Conservation (phyloP, 139 green algal genomes). For the Klebsormidium nitens region DNA sequence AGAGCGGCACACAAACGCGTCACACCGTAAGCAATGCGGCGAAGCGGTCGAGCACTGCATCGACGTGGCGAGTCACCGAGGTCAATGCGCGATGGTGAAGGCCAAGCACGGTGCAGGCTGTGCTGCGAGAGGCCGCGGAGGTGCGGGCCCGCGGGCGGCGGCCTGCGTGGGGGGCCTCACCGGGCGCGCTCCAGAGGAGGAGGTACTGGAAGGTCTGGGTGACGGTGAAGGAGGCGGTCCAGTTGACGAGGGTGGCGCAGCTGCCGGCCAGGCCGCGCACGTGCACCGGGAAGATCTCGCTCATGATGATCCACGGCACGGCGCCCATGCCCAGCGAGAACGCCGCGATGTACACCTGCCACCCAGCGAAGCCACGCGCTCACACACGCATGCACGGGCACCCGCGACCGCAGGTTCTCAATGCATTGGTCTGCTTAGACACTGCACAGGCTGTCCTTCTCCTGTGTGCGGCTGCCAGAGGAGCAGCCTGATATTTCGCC, state of each 20-base stretch:
- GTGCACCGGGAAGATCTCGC: conserved; percentile 34
- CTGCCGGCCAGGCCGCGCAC: conserved; percentile 28
- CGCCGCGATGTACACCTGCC: conserved; percentile 27
- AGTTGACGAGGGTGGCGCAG: conserved; percentile 31
- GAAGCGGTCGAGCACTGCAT: background rate
- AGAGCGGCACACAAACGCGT: background rate
- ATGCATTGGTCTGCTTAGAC: no score
- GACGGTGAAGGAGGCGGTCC: conserved; percentile 23
- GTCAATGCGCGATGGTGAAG: background rate
- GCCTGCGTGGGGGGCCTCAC: conserved; percentile 18
- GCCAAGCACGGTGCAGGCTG: background rate
- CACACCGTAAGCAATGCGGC: background rate
- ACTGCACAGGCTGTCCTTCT: no score
- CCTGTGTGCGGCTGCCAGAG: background rate
- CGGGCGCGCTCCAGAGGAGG: conserved; percentile 20
- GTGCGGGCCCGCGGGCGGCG: background rate
- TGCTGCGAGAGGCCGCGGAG: background rate
- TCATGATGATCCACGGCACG: conserved; percentile 41
- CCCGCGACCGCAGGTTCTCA: no score
- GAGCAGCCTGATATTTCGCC: no score
- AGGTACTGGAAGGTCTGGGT: conserved; percentile 34
- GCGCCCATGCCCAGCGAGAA: conserved; percentile 34
- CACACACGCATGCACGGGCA: no score
- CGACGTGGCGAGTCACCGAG: background rate
- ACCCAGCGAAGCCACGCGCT: no score